A percentile compares a stretch with the other conserved stretches of the same genome.
Evolutionary conservation across 1,139 yeast genomes (phyloP).

Genomic region (Hemisphaericaspora subhashii): DNA sequence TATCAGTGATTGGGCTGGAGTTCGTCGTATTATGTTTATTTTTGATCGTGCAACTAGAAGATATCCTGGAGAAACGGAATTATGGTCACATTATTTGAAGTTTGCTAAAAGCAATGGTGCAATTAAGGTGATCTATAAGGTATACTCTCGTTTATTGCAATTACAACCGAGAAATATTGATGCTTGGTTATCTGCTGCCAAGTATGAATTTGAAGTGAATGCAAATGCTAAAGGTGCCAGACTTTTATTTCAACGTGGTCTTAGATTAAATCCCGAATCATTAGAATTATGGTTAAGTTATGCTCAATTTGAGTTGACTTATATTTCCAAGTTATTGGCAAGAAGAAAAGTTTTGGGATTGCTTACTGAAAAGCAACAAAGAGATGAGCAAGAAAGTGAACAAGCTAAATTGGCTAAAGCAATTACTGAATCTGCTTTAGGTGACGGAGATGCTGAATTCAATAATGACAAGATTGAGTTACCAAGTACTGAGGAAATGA

Average conservation of each 20-base stretch:
- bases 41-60: slow-evolving; percentile 81
- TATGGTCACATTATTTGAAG: slow-evolving; percentile 78
- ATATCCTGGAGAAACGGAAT: slow-evolving; percentile 71
- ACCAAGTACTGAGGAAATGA: slow-evolving; percentile 56
- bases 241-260: slow-evolving; percentile 76
- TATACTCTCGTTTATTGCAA: slow-evolving; percentile 76
- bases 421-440: slow-evolving; percentile 25
- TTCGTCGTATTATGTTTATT: slow-evolving; percentile 77
- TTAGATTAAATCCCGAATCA: slow-evolving; percentile 80
- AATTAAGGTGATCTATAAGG: slow-evolving; percentile 74
- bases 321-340: slow-evolving; percentile 77
- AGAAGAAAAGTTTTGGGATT: slow-evolving; percentile 82
- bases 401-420: slow-evolving; percentile 28
- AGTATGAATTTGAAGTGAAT: slow-evolving; percentile 86
- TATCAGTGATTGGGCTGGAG: slow-evolving; percentile 85
- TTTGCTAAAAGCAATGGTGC: slow-evolving; percentile 77
- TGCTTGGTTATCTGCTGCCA: slow-evolving; percentile 95
- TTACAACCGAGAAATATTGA: slow-evolving; percentile 88
- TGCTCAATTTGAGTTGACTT: slow-evolving; percentile 83
- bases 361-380: slow-evolving; percentile 68
- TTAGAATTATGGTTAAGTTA: slow-evolving; percentile 79
- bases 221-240: slow-evolving; percentile 91
- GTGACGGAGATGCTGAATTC: slow-evolving; percentile 34
- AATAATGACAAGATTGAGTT: slow-evolving; percentile 44
- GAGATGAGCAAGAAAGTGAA: slow-evolving; percentile 48